Evolutionary conservation across 2,329 filamentous ascomycete species (phyloP).

Genomic region (Chaetomium strumarium): DNA sequence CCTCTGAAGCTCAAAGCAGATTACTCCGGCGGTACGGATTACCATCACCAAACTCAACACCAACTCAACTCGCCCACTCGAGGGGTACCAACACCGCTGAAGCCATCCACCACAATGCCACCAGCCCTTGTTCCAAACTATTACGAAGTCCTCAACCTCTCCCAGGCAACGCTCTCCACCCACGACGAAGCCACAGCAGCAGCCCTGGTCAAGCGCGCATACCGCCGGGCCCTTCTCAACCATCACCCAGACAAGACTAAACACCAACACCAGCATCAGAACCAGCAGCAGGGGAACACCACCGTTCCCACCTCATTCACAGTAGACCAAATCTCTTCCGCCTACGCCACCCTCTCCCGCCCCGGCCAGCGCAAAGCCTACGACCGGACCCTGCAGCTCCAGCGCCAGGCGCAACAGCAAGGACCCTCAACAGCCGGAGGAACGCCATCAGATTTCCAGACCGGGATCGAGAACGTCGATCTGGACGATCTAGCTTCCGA

Average conservation of each 20-base stretch:
- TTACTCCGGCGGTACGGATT: background rate
- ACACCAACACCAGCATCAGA: background rate
- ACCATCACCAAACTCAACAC: background rate
- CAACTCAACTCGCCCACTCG: background rate
- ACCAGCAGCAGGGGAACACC: slow-evolving; percentile 39
- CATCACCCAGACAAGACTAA: slow-evolving; percentile 58
- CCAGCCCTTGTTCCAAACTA: slow-evolving; percentile 38
- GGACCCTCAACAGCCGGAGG: background rate
- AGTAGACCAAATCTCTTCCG: slow-evolving; percentile 58
- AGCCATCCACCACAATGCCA: background rate
- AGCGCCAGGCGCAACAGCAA: slow-evolving; percentile 8
- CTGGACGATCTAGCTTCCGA: slow-evolving; percentile 58
- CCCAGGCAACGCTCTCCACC: slow-evolving; percentile 41
- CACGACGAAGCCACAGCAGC: slow-evolving; percentile 35
- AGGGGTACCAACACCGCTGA: background rate
- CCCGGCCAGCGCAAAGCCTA: slow-evolving; percentile 46
- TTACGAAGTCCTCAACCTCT: slow-evolving; percentile 56
- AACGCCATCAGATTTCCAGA: slow-evolving; percentile 37
- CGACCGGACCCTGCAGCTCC: slow-evolving; percentile 42
- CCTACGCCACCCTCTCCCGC: slow-evolving; percentile 52
- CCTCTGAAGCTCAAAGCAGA: background rate
- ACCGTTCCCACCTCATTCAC: slow-evolving; percentile 49
- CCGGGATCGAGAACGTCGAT: slow-evolving; percentile 58
- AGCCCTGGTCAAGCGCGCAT: slow-evolving; percentile 53
- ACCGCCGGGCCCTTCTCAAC: slow-evolving; percentile 57